Base-by-base conservation (phyloP, 2,329 filamentous ascomycete genomes). In the Colletotrichum paranaense region DNA sequence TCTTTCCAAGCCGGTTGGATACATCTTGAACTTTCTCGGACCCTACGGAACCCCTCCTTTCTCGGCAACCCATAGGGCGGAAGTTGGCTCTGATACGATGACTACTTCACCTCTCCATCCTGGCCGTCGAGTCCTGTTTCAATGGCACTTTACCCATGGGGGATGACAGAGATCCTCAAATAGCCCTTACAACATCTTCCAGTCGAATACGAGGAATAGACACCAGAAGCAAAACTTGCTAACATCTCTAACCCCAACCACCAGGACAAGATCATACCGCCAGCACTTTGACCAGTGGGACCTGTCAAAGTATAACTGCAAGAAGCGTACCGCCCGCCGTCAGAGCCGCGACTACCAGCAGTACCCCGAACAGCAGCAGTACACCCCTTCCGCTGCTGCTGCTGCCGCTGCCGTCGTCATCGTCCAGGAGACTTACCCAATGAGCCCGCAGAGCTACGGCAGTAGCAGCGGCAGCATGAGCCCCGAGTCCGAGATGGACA, bases 221-320 rank as follows among this genome's bases (percentile, higher is more conserved):
- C 42, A 9, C n/a, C 7, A 49, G 42, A 22, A 9, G 42, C 19
- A 49, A 49, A 9, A 11, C 1, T 5, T 28, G 35, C 46, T 60
- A 49, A 64, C 46, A 59, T 2, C 32, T 26, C 30, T 53, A 35
- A 35, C 11, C 19, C 32, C 22, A 2, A 12, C 8, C 24, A 16
- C 11, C 24, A 81, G 80, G 19, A 82, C 80, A n/a, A 84, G 87
- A 64, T 86, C 87, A 3, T 89, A 88, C 75, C 81, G 86, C 24
- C 85, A 86, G n/a, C 82, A 85, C 49, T 83, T 89, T 73, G 81
- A 85, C 28, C 81, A 78, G 71, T 88, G 87, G 87, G 76, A 80
- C 4, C 75, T 87, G 55, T 78, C 79, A 76, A 89, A 89, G 77
- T 88, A 89, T 78, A 86, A 84, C 66, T 82, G 83, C 76, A 84